A percentile compares a stretch with the other conserved stretches of the same genome.
phyloP scores from a whole-genome alignment of 371 early-diverging fungal genomes.

The Mucor circinelloides region DNA sequence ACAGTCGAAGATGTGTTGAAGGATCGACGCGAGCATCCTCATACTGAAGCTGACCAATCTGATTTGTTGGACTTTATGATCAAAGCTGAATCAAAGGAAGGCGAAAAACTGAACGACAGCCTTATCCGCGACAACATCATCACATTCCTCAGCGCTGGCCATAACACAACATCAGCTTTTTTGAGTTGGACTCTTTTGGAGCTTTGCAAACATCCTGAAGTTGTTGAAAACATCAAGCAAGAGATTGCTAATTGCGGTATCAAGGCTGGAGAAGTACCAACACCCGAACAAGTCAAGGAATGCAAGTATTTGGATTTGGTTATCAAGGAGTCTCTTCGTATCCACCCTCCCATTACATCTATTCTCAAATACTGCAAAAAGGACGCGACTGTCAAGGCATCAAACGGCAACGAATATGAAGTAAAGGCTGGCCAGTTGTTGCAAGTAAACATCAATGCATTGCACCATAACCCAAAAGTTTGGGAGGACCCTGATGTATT shows the following conservation, averaged over 20 bases:
- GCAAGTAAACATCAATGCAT: conserved; percentile 41
- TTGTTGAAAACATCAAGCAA: conserved; percentile 33
- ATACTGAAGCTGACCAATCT: conserved; percentile 11
- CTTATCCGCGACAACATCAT: conserved; percentile 51
- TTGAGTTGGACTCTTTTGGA: conserved; percentile 39
- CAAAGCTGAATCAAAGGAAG: conserved; percentile 30
- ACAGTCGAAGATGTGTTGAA: conserved; percentile 29
- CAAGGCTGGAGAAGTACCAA: conserved; percentile 26
- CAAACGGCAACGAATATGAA: conserved; percentile 25
- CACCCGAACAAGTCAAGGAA: conserved; percentile 38
- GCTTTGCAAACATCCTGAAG: conserved; percentile 31
- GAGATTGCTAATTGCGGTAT: conserved; percentile 43
- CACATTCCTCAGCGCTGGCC: conserved; percentile 43
- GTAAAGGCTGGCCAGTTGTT: conserved; percentile 25
- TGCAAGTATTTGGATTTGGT: conserved; percentile 48
- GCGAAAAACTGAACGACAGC: conserved; percentile 26
- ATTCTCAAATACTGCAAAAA: conserved; percentile 48
- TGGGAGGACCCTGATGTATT: conserved; percentile 19
- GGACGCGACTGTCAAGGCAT: conserved; percentile 38
- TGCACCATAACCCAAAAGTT: conserved; percentile 35
- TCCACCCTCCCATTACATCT: conserved; percentile 42
- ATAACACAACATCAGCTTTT: conserved; percentile 46
- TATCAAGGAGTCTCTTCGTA: conserved; percentile 40
- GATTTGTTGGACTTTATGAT: conserved; percentile 54
- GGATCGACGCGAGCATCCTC: conserved; percentile 5